phyloP scores from a whole-genome alignment of 2,329 filamentous ascomycete species.

The Neoascochyta sp. region DNA sequence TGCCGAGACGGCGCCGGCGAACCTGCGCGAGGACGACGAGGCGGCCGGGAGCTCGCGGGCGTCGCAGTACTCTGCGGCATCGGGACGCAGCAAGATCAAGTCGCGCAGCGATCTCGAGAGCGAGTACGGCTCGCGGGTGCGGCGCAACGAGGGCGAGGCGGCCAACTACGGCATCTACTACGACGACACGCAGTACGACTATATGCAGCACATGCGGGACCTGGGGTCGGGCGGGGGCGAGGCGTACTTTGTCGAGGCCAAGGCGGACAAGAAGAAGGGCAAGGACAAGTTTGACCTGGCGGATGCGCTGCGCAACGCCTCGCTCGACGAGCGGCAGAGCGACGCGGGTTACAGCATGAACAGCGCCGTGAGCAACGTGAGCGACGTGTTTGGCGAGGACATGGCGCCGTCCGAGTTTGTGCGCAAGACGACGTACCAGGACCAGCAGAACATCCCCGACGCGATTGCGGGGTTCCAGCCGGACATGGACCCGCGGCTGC shows the following conservation, averaged over 20 bases:
- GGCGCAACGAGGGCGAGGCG: slow-evolving; percentile 91
- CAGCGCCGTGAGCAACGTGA: slow-evolving; percentile 40
- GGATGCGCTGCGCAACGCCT: slow-evolving; percentile 65
- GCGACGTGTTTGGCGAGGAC: slow-evolving; percentile 65
- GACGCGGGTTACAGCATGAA: slow-evolving; percentile 43
- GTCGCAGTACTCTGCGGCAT: slow-evolving; percentile 41
- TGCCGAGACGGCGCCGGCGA: slow-evolving; percentile 57
- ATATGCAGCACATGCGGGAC: slow-evolving; percentile 98
- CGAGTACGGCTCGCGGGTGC: slow-evolving; percentile 67
- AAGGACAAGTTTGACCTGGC: slow-evolving; percentile 75
- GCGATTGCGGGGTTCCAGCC: slow-evolving; percentile 90
- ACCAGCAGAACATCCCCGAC: slow-evolving; percentile 90
- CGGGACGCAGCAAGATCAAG: slow-evolving; percentile 52
- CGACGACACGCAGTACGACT: slow-evolving; percentile 95
- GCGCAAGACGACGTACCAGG: slow-evolving; percentile 75
- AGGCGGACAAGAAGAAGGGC: slow-evolving; percentile 66
- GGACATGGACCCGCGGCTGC: slow-evolving; percentile 90
- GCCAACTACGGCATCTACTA: slow-evolving; percentile 91
- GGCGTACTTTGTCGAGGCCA: slow-evolving; percentile 75
- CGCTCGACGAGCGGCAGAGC: slow-evolving; percentile 42
- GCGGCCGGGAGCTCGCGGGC: slow-evolving; percentile 46
- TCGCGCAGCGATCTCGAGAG: slow-evolving; percentile 72
- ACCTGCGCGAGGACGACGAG: slow-evolving; percentile 28
- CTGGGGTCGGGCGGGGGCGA: slow-evolving; percentile 63
- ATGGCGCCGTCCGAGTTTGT: slow-evolving; percentile 77